Evolutionary conservation across 495 filamentous ascomycete genomes (phyloP), one percentile per base, ranked within the genome.

Genomic region (Penicillium tannophilum): DNA sequence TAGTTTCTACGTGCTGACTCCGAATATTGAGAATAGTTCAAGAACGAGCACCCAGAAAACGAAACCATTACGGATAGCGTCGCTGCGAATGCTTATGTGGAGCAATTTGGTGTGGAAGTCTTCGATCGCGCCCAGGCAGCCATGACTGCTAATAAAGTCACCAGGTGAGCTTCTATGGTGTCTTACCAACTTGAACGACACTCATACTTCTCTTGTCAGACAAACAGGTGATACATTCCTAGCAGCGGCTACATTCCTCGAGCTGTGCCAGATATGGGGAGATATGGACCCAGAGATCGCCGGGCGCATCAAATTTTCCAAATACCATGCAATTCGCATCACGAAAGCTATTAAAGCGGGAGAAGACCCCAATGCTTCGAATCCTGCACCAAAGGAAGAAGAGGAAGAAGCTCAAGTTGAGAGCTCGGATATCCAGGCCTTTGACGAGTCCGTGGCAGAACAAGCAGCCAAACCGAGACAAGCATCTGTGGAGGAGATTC

Each of bases 181-280:
- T 16, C 28, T 33, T 20, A 20, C 14, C 10, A 14, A 11, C n/a
- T 47, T 11, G n/a, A 10, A 35, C 8, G 16, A 47, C 59, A 69
- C 48, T 63, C 5, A 63, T 63, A 11, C 39, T 24, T 30, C 3
- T 2, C 4, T 20, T 20, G n/a, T 19, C 48, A 95, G 92, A 61
- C 90, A 96, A 84, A 99, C 94, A 1, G 91, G 89, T 62, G 91
- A 93, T 64, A 98, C 93, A 0, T 93, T 99, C 64, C 85, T 88
- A 68, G 95, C 94, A 20, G 92, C 95, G 0, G 88, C 89, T 0
- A 93, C 90, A 0, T 97, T 99, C 71, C 86, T 98, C 56, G 91
- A 98, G 63, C 76, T 98, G 19, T 83, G 88, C 45, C 87, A 88
- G 54, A 89, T 95, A 49, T 99, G 93, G 90, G 88, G 86, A 0